Percentiles rank a stretch among this genome's conserved stretches.
These are phyloP conservation scores for Pichia paraexigua DNA, from an alignment of 805 yeast species.

Conservation along the genomic window DNA sequence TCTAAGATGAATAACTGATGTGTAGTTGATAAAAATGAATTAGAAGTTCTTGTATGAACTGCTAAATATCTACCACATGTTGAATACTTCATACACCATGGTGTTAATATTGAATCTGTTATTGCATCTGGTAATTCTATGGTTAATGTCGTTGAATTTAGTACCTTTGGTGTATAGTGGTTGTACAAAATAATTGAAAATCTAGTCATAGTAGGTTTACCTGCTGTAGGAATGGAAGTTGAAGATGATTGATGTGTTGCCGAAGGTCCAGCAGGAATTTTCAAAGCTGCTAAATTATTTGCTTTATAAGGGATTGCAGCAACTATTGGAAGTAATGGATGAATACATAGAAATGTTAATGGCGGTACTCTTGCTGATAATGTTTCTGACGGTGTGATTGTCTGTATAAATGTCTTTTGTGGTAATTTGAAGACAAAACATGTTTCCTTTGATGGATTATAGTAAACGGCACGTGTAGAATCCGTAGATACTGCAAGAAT, in stretches of 20 bases:
- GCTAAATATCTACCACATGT: constrained; percentile 7
- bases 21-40: neutral
- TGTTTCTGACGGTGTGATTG: neutral
- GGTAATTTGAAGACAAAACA: neutral
- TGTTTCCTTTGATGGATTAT: neutral
- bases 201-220: neutral
- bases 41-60: constrained; percentile 1
- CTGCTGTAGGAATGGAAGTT: neutral
- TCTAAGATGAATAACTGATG: constrained; percentile 2
- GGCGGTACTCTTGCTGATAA: neutral
- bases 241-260: neutral
- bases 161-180: neutral
- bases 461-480: neutral
- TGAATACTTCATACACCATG: constrained; percentile 10
- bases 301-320: neutral
- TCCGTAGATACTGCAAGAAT: neutral
- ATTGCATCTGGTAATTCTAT: neutral
- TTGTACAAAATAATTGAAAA: neutral
- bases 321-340: neutral
- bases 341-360: neutral
- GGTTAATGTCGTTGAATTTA: neutral
- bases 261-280: neutral
- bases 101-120: neutral
- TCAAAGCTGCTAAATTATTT: neutral
- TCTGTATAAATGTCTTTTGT: neutral